phyloP scores from a whole-genome alignment of 176 grass and related monocot genomes.

The Oryza glumipatula region DNA sequence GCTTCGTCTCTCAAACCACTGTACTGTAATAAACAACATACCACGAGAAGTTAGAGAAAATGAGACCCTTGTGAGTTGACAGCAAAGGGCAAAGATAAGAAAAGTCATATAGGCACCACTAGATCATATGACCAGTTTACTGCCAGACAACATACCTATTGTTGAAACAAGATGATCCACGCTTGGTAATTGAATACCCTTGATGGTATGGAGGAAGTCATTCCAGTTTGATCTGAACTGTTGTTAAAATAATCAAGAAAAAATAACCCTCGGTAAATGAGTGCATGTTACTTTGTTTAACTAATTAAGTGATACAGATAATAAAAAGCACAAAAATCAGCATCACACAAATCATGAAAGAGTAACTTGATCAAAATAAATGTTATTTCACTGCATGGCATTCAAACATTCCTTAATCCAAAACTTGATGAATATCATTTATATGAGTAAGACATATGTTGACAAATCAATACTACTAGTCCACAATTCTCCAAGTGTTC shows the following conservation, averaged over 20 bases:
- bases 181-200: conserved; percentile 62
- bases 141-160: conserved; percentile 58
- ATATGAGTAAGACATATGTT: conserved; percentile 13
- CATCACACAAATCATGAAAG: not conserved
- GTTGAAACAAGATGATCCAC: conserved; percentile 66
- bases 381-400: not conserved
- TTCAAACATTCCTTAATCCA: not conserved
- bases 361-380: conserved; percentile 10
- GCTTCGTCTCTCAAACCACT: conserved; percentile 94
- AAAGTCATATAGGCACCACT: conserved; percentile 25
- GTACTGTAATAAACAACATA: conserved; percentile 71
- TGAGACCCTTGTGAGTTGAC: conserved; percentile 20
- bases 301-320: not conserved
- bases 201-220: conserved; percentile 67
- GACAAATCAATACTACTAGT: not conserved
- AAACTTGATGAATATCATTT: conserved; percentile 8
- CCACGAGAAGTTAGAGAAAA: conserved; percentile 46
- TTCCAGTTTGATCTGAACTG: conserved; percentile 86
- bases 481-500: not conserved
- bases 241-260: conserved; percentile 57
- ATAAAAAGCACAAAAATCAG: not conserved
- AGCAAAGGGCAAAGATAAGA: conserved; percentile 16
- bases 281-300: not conserved
- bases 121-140: conserved; percentile 21
- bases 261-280: conserved; percentile 24